phyloP scores from a whole-genome alignment of 805 yeast genomes.

The Candida lessepsii region DNA sequence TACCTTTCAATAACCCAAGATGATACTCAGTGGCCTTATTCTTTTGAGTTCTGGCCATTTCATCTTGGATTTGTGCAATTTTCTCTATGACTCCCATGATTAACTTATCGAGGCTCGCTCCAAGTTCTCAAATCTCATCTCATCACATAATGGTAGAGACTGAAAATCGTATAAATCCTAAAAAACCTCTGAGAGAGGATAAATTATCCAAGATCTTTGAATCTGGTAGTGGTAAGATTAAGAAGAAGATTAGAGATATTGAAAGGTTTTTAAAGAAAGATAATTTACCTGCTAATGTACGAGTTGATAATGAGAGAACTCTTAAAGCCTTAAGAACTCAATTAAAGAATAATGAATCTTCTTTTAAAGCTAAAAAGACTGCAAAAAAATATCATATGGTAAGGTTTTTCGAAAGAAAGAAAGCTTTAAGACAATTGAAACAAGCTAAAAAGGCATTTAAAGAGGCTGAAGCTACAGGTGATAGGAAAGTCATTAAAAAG shows the following conservation, averaged over 20 bases:
- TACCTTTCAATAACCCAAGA: constrained; percentile 90
- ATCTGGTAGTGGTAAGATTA: constrained; percentile 53
- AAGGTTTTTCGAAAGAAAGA: constrained; percentile 85
- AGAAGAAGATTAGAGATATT: constrained; percentile 83
- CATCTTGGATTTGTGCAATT: constrained; percentile 87
- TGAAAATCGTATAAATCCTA: not conserved
- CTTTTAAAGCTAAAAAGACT: constrained; percentile 46
- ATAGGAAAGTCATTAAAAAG: constrained; percentile 39
- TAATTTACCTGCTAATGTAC: constrained; percentile 59
- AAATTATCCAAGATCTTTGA: constrained; percentile 30
- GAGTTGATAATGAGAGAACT: constrained; percentile 73
- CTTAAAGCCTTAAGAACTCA: constrained; percentile 63
- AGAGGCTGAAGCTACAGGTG: constrained; percentile 32
- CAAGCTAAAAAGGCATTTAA: constrained; percentile 41
- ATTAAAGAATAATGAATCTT: constrained; percentile 46
- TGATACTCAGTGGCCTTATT: constrained; percentile 98
- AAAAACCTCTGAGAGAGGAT: constrained; percentile 9
- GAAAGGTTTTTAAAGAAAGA: constrained; percentile 61
- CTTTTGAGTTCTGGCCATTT: constrained; percentile 92
- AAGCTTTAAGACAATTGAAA: constrained; percentile 72
- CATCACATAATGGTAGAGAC: not conserved
- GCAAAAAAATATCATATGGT: constrained; percentile 89
- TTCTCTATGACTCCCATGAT: constrained; percentile 52
- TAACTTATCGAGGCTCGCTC: not conserved
- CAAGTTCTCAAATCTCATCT: constrained; percentile 2